Percentiles rank a stretch among this genome's conserved stretches.
Conservation (phyloP, 2,329 filamentous ascomycete species). For the Myriosclerotinia duriaeana region DNA sequence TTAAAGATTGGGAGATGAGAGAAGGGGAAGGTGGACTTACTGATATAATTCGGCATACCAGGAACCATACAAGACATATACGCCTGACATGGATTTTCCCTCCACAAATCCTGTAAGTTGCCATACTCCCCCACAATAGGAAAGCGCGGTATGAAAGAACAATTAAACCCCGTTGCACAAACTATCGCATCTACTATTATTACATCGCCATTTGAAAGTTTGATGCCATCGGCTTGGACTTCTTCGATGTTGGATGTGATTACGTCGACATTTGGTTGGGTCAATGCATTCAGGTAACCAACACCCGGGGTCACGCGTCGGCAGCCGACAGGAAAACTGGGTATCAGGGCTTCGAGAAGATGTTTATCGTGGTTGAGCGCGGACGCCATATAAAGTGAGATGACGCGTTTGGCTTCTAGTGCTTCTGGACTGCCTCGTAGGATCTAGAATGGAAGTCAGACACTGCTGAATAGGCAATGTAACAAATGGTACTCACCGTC, state of each 20-base stretch:
- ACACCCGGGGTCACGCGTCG: constrained; percentile 45
- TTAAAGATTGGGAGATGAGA: background rate
- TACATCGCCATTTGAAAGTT: constrained; percentile 43
- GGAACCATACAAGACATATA: constrained; percentile 41
- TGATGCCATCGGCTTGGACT: constrained; percentile 48
- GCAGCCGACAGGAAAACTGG: constrained; percentile 46
- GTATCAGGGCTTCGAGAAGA: constrained; percentile 50
- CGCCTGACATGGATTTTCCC: constrained; percentile 32
- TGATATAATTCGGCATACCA: constrained; percentile 34
- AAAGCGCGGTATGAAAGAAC: constrained; percentile 35
- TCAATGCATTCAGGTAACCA: constrained; percentile 50
- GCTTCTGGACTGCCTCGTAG: constrained; percentile 14
- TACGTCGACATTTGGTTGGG: constrained; percentile 51
- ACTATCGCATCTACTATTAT: constrained; percentile 43
- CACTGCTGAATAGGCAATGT: rapidly evolving
- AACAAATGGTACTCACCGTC: background rate
- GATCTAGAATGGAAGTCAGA: constrained; percentile 1
- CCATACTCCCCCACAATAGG: constrained; percentile 31
- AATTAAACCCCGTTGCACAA: constrained; percentile 42
- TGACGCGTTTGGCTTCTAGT: constrained; percentile 16
- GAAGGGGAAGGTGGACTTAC: constrained; percentile 8
- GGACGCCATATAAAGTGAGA: constrained; percentile 48
- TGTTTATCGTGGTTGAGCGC: constrained; percentile 50
- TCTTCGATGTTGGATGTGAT: constrained; percentile 48
- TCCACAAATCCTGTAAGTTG: constrained; percentile 36